Evolutionary conservation across 176 grass and related monocot species (phyloP).

Genomic region (Musa itinerans): DNA sequence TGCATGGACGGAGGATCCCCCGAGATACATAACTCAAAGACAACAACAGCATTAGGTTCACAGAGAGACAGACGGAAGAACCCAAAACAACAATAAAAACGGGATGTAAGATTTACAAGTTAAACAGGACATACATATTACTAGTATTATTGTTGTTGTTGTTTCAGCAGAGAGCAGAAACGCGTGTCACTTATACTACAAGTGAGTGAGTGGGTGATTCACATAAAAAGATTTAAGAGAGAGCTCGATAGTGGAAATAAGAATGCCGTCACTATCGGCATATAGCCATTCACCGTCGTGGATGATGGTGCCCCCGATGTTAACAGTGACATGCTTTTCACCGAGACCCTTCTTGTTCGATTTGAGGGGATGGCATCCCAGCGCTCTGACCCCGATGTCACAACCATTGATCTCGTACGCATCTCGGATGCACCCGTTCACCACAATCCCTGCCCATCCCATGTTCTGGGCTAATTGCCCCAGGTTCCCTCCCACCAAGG

Average conservation of each 20-base stretch:
- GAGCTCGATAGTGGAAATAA: conserved; percentile 2
- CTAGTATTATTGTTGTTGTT: neutral
- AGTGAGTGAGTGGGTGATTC: neutral
- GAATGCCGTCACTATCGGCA: conserved; percentile 20
- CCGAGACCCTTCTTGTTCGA: conserved; percentile 16
- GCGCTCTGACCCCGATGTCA: conserved; percentile 6
- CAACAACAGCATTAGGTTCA: too few relatives aligned
- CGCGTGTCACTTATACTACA: too few relatives aligned
- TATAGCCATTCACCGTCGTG: conserved; percentile 16
- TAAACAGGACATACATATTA: too few relatives aligned
- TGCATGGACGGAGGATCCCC: too few relatives aligned
- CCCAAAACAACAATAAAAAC: too few relatives aligned
- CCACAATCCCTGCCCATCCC: conserved; percentile 12
- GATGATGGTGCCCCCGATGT: conserved; percentile 7
- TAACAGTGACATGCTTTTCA: conserved; percentile 7
- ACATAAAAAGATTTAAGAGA: neutral
- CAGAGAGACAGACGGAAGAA: too few relatives aligned
- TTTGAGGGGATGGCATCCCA: conserved; percentile 7
- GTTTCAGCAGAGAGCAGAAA: neutral
- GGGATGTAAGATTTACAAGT: too few relatives aligned
- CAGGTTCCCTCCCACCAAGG: conserved; percentile 20
- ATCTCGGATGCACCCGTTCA: conserved; percentile 19
- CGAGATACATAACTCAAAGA: too few relatives aligned
- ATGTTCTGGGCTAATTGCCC: conserved; percentile 11
- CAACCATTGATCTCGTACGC: conserved; percentile 2